Percentiles rank a stretch among this genome's conserved stretches.
phyloP scores from a whole-genome alignment of 805 yeast species.

The Scheffersomyces stipitis region DNA sequence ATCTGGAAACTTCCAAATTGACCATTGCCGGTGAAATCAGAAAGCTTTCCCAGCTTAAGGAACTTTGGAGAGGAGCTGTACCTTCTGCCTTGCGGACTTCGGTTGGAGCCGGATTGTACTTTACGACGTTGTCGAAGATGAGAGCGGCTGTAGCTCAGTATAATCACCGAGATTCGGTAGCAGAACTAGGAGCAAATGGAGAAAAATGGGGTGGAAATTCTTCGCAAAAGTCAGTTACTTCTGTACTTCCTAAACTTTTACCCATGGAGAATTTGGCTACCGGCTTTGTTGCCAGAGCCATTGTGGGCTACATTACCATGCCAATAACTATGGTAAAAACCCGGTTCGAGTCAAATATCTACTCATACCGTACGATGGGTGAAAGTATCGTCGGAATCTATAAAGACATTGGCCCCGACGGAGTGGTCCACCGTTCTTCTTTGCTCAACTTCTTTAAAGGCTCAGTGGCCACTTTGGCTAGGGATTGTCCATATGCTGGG shows the following conservation, averaged over 20 bases:
- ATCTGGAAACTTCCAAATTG: conserved; percentile 24
- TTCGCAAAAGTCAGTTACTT: conserved; percentile 19
- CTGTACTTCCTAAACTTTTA: conserved; percentile 68
- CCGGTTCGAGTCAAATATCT: conserved; percentile 79
- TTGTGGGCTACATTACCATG: conserved; percentile 88
- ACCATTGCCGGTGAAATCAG: conserved; percentile 42
- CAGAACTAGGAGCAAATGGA: too few relatives aligned
- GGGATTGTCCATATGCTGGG: conserved; percentile 98
- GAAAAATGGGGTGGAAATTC: conserved; percentile 8
- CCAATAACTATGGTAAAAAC: conserved; percentile 91
- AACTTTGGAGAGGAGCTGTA: conserved; percentile 90
- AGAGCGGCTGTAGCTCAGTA: conserved; percentile 49
- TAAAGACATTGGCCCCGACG: conserved; percentile 10
- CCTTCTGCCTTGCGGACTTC: conserved; percentile 92
- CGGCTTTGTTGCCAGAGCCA: conserved; percentile 77
- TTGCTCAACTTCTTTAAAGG: conserved; percentile 80
- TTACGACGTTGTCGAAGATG: conserved; percentile 65
- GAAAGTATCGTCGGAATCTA: conserved; percentile 63
- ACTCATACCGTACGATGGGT: conserved; percentile 61
- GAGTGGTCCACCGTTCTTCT: conserved; percentile 37
- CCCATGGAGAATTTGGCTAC: conserved; percentile 67
- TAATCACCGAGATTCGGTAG: too few relatives aligned
- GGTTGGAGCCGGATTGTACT: conserved; percentile 83
- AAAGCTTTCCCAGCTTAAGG: conserved; percentile 39
- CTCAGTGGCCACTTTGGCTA: conserved; percentile 76